Conservation (phyloP, 306 rosid species). For the Rosa multiflora region DNA sequence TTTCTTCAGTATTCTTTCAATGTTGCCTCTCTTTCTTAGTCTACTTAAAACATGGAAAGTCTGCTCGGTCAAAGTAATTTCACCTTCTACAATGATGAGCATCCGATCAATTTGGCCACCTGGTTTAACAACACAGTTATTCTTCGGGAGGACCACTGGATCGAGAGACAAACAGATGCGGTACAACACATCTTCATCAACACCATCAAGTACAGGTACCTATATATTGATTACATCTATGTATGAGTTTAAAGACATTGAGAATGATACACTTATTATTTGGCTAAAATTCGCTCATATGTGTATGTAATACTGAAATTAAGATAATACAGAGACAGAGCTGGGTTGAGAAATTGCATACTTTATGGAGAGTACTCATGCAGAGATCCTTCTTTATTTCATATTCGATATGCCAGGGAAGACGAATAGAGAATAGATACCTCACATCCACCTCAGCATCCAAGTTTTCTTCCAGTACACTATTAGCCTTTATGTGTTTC, state of each 20-base stretch:
- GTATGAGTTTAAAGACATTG: not conserved
- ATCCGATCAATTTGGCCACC: conserved; percentile 14
- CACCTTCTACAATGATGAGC: conserved; percentile 1
- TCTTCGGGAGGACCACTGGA: not conserved
- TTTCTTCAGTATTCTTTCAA: not conserved
- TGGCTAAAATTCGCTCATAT: not conserved
- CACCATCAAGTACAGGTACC: not conserved
- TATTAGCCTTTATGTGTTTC: conserved; percentile 8
- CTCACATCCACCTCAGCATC: conserved; percentile 27
- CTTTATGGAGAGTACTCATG: not conserved
- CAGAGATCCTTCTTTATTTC: not conserved
- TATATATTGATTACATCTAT: not conserved
- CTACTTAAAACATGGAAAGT: not conserved
- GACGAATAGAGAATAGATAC: not conserved
- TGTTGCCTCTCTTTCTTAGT: not conserved
- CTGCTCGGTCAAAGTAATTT: not conserved
- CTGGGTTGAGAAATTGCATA: not conserved
- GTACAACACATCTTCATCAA: not conserved
- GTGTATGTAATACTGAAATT: not conserved
- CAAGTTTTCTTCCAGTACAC: not conserved
- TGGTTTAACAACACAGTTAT: not conserved
- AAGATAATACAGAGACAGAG: not conserved
- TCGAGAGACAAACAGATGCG: not conserved
- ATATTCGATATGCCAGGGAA: not conserved
- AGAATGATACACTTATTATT: not conserved